A percentile compares a stretch with the other conserved stretches of the same genome.
Conservation (phyloP, 1,284 basidiomycete species). For the Sanghuangporus sanghuang region DNA sequence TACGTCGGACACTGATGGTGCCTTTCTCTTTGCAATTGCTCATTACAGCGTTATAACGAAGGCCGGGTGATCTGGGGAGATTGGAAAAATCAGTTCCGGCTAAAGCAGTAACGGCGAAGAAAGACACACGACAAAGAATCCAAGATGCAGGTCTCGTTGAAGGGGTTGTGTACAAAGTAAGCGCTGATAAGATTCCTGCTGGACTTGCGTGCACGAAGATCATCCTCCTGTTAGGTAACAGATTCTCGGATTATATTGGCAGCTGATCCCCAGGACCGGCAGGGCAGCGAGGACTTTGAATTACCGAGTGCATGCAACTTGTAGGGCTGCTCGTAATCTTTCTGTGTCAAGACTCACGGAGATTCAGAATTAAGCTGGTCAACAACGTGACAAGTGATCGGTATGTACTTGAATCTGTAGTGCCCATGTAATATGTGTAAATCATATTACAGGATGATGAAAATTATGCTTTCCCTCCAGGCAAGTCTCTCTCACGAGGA, state of each 20-base stretch:
- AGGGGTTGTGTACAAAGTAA: constrained; percentile 80
- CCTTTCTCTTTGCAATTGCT: not conserved
- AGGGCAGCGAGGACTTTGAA: constrained; percentile 57
- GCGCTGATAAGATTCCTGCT: constrained; percentile 6
- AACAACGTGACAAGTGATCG: constrained; percentile 91
- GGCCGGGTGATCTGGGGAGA: constrained; percentile 70
- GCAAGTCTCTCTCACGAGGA: not conserved
- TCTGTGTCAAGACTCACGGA: not conserved
- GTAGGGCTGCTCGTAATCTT: constrained; percentile 22
- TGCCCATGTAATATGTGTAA: not conserved
- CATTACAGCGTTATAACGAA: constrained; percentile 3
- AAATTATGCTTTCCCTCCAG: constrained; percentile 60
- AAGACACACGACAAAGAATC: constrained; percentile 30
- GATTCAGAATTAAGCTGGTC: constrained; percentile 71
- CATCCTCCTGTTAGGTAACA: constrained; percentile 46
- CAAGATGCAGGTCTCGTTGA: constrained; percentile 34
- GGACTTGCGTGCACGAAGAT: not conserved
- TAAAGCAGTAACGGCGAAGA: constrained; percentile 37
- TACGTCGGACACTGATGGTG: constrained; percentile 24
- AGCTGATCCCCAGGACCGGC: constrained; percentile 54
- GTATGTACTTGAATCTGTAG: constrained; percentile 31
- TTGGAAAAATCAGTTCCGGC: constrained; percentile 66
- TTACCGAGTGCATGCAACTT: constrained; percentile 80
- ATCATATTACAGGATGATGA: constrained; percentile 65
- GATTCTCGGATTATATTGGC: constrained; percentile 76